A percentile compares a stretch with the other conserved stretches of the same genome.
phyloP scores from a whole-genome alignment of 371 early-diverging fungal genomes.

The Zychaea mexicana region DNA sequence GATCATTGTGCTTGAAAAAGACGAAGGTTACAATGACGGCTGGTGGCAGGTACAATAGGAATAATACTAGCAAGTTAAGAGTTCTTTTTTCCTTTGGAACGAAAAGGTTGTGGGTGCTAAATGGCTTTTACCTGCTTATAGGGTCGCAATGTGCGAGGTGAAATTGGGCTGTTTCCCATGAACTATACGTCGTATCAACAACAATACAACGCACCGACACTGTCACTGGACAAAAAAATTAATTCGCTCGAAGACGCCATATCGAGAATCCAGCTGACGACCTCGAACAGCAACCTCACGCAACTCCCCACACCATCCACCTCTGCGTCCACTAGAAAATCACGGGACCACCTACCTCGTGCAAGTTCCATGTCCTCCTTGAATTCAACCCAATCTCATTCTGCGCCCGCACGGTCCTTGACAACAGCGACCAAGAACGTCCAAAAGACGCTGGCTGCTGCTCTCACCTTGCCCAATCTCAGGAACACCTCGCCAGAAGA shows the following conservation, averaged over 20 bases:
- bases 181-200: slow-evolving; percentile 50
- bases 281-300: background rate
- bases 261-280: slow-evolving; percentile 3
- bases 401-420: slow-evolving; percentile 13
- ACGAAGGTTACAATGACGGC: slow-evolving; percentile 81
- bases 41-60: slow-evolving; percentile 95
- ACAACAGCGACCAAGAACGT: slow-evolving; percentile 7
- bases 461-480: slow-evolving; percentile 14
- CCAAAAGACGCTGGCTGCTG: slow-evolving; percentile 16
- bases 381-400: slow-evolving; percentile 15
- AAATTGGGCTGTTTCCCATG: slow-evolving; percentile 69
- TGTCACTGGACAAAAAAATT: slow-evolving; percentile 6
- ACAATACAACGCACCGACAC: background rate
- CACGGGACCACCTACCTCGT: slow-evolving; percentile 15
- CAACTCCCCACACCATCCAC: slow-evolving; percentile 12
- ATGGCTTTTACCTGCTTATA: background rate
- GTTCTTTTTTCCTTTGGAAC: too few species aligned
- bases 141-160: slow-evolving; percentile 56
- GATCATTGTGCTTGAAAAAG: slow-evolving; percentile 74
- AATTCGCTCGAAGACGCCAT: slow-evolving; percentile 10
- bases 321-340: slow-evolving; percentile 9
- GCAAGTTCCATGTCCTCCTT: slow-evolving; percentile 17
- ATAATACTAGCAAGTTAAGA: too few species aligned
- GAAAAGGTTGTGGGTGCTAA: background rate
- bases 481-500: slow-evolving; percentile 24